These are phyloP conservation scores for Rhizopogon salebrosus DNA, from an alignment of 768 basidiomycete species.

Conservation along the genomic window DNA sequence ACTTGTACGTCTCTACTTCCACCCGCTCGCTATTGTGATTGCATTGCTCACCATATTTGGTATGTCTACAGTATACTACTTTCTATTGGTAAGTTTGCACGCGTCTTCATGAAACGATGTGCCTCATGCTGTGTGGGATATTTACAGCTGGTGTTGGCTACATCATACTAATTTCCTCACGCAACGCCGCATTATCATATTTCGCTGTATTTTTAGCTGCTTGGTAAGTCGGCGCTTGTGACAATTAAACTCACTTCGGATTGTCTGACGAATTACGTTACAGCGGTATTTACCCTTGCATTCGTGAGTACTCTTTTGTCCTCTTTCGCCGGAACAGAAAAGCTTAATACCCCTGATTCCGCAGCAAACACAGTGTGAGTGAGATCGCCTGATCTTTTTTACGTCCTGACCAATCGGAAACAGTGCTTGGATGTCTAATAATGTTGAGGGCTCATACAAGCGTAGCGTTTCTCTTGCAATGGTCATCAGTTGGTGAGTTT, in stretches of 20 bases:
- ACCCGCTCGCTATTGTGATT: neutral
- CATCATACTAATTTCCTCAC: constrained; percentile 62
- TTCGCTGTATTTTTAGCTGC: constrained; percentile 69
- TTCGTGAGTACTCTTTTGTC: constrained; percentile 41
- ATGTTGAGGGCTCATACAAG: constrained; percentile 73
- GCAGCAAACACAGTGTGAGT: constrained; percentile 58
- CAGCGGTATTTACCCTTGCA: constrained; percentile 71
- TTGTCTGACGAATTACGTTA: neutral
- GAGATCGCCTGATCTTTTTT: neutral
- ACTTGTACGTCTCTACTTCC: constrained; percentile 41
- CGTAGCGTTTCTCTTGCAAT: constrained; percentile 67
- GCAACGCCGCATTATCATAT: constrained; percentile 61
- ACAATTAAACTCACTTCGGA: too few species aligned
- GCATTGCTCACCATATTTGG: constrained; percentile 29
- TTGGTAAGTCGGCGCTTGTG: constrained; percentile 36
- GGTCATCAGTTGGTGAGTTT: constrained; percentile 58
- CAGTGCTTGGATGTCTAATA: constrained; percentile 59
- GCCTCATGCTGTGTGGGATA: constrained; percentile 1
- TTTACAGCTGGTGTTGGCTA: constrained; percentile 53
- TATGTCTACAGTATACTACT: constrained; percentile 18
- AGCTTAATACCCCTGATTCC: neutral
- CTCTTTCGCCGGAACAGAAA: neutral
- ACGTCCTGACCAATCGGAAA: constrained; percentile 4
- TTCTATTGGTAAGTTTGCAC: constrained; percentile 16
- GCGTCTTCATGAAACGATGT: constrained; percentile 3